Base-by-base conservation (phyloP, 1,284 basidiomycete species). In the Microbotryum saponariae region DNA sequence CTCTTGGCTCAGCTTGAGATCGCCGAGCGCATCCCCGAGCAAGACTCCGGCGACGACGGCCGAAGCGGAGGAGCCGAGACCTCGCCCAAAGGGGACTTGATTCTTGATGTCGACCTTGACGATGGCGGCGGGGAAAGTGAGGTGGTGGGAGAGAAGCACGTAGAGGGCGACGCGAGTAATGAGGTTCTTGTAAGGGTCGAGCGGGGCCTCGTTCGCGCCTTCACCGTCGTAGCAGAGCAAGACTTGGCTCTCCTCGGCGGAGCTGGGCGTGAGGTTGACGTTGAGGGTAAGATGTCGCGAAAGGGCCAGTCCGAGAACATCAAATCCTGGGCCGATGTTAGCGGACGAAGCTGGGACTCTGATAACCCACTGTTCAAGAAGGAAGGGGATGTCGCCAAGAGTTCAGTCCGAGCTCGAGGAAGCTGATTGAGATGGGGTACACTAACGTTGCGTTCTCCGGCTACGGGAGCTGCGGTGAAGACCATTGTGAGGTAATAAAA, bases 291-390 rank as follows among this genome's bases (percentile, higher is more conserved):
- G 83, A 72, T 88, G 82, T 42, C 97, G 84, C 2, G 91, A 92
- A 31, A 98, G 85, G 1, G 94, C 96, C 65, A 98, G 86, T 23
- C 96, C 96, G 67, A 97, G 91, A 63, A 98, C 96, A 76, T 99
- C 96, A 76, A 98, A 98, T 16, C 96, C 96, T 29, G 96, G 96
- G 3, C 94, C 94, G 73, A 98, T 93, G 80, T 98, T 98, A 68
- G 94, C 94, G 61, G 93, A 94, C 2, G 94, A 97, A 25, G 91
- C 91, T 10, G 94, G 94, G 57, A 98, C 89, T 70, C 81, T 82
- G 76, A 98, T 90, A 18, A 73, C 78, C 74, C 81, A 81, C 65
- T 71, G 62, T n/a, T 6, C 5, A 20, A 18, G 7, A n/a, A 21
- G 7, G 10, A 27, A 9, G 21, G 27, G n/a, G 14, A 18, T 42